Evolutionary conservation across 2,329 filamentous ascomycete genomes (phyloP), one percentile per base, ranked within the genome.

Genomic region (Penicillium occitanis): DNA sequence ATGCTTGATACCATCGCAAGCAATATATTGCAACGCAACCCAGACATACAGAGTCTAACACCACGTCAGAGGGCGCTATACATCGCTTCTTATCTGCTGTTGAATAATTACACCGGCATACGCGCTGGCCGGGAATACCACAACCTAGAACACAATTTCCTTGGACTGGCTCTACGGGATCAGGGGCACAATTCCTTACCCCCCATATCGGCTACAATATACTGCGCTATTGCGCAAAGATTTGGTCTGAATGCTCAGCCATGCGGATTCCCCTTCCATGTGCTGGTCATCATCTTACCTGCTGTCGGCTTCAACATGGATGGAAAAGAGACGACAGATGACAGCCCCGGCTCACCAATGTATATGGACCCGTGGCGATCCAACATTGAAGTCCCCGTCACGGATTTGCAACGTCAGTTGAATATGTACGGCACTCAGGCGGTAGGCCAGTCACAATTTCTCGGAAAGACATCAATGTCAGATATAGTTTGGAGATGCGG

Each of bases 121-220:
- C 82, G 84, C n/a, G 80, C 87, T n/a, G 86, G 87, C 7, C 75
- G 81, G 50, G 87, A 90, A 64, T 97, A 95, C 75, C 88, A 92
- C 71, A 89, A 90, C 66, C 79, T 98, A 66, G 87, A 91, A 68
- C 96, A 98, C 77, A 96, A 91, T 71, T 91, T 97, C 71, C 88
- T 99, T 65, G 92, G 92, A 10, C 84, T 96, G 68, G 92, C 91
- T 3, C 82, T 98, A 51, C 88, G 87, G 42, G 88, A 91, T 60
- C 80, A 86, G 6, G 84, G 86, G 0, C 92, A 96, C 72, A 88
- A 91, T 33, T 94, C 93, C 1, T 83, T 97, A 8, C 95, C 94
- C 1, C 84, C 97, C 61, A 90, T 97, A 68, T 95, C 92, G 1
- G 90, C 90, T 64, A 90, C 90, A 67, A 96, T 98, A 68, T 99